Percentiles rank a stretch among this genome's conserved stretches.
Conservation (phyloP, 2,329 filamentous ascomycete species). For the Stylonectria norvegica region DNA sequence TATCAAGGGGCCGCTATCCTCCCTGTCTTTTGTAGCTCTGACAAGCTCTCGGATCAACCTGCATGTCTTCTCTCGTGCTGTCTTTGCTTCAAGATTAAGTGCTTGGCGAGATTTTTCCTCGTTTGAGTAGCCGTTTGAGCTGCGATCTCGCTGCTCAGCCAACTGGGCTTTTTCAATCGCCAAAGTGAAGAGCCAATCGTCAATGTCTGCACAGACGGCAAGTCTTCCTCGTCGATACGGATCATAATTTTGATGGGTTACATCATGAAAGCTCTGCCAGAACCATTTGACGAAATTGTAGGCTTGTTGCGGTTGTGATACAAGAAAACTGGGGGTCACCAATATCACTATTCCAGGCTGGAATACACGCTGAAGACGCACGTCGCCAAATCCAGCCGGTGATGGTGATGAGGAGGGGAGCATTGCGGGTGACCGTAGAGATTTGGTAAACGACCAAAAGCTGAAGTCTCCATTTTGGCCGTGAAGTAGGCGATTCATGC, state of each 20-base stretch:
- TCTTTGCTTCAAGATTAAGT: too few relatives aligned
- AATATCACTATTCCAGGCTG: conserved; percentile 33
- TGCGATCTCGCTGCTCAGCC: conserved; percentile 17
- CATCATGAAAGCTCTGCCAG: conserved; percentile 19
- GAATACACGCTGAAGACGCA: conserved; percentile 31
- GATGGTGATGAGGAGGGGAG: conserved; percentile 7
- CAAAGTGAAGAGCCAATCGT: conserved; percentile 30
- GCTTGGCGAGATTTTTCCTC: too few relatives aligned
- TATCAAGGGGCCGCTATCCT: conserved; percentile 34
- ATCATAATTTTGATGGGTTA: background rate
- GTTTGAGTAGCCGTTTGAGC: too few relatives aligned
- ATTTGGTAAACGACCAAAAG: conserved; percentile 42
- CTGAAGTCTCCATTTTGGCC: conserved; percentile 23
- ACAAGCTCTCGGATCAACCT: conserved; percentile 18
- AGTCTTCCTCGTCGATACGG: conserved; percentile 22
- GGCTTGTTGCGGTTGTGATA: conserved; percentile 35
- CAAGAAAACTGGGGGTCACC: conserved; percentile 42
- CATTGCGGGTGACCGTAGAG: conserved; percentile 18
- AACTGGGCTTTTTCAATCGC: conserved; percentile 23
- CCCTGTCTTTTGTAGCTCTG: conserved; percentile 9
- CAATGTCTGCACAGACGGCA: conserved; percentile 28
- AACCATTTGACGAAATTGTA: conserved; percentile 37
- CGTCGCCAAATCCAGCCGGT: conserved; percentile 13
- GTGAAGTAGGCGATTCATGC: conserved; percentile 33
- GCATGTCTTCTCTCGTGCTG: conserved; percentile 15